A percentile compares a stretch with the other conserved stretches of the same genome.
Evolutionary conservation across 1,284 basidiomycete species (phyloP).

Genomic region (Meira miltonrushii): DNA sequence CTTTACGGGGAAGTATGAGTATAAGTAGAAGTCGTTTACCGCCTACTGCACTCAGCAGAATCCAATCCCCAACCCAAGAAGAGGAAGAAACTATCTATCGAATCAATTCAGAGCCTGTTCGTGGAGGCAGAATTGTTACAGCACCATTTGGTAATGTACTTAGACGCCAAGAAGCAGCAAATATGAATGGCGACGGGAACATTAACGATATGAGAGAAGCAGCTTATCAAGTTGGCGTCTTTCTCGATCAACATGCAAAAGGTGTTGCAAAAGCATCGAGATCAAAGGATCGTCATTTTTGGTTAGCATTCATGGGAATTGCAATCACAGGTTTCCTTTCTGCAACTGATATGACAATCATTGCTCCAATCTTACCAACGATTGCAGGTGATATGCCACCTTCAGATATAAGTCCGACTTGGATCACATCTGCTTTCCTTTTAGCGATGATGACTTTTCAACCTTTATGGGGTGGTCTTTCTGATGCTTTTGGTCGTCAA

Average conservation of each 20-base stretch:
- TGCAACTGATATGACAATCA: constrained; percentile 21
- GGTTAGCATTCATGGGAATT: background rate
- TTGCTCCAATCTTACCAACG: constrained; percentile 27
- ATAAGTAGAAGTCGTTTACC: no score
- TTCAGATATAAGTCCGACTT: constrained; percentile 23
- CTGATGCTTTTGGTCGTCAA: constrained; percentile 26
- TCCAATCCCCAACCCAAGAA: no score
- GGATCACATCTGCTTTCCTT: constrained; percentile 32
- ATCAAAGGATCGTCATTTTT: background rate
- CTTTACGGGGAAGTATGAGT: no score
- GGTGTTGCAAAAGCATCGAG: background rate
- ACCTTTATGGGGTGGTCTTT: constrained; percentile 26
- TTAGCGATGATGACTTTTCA: constrained; percentile 30
- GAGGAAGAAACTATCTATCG: background rate
- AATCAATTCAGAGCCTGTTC: background rate
- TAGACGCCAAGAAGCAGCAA: background rate
- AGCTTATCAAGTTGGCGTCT: background rate
- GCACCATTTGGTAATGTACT: background rate
- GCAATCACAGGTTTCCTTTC: background rate
- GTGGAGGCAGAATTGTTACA: background rate
- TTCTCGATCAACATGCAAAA: background rate
- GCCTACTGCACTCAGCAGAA: no score
- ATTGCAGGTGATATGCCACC: constrained; percentile 26
- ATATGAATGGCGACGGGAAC: background rate
- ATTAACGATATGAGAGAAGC: background rate